Evolutionary conservation across 345 rosid species (phyloP).

Genomic region (Lenwebbia sp.): DNA sequence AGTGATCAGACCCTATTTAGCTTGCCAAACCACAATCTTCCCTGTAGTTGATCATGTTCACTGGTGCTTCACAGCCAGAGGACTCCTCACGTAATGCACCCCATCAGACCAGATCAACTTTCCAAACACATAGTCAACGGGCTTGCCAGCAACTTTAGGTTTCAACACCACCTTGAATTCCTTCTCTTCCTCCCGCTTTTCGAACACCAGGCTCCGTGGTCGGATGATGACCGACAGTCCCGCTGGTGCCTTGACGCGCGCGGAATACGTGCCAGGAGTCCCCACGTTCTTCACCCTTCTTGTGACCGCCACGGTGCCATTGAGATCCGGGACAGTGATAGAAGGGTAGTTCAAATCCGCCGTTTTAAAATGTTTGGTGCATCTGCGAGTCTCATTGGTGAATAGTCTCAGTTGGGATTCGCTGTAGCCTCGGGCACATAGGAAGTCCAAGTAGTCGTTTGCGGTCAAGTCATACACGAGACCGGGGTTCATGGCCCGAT

Average conservation of each 20-base stretch:
- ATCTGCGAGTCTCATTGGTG: conserved; percentile 5
- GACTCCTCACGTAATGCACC: conserved; percentile 31
- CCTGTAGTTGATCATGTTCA: background rate
- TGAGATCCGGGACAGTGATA: conserved; percentile 19
- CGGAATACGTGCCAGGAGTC: conserved; percentile 18
- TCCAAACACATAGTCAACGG: conserved; percentile 20
- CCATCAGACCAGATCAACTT: conserved; percentile 39
- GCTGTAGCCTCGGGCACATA: conserved; percentile 29
- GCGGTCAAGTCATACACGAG: conserved; percentile 29
- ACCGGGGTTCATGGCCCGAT: conserved; percentile 38
- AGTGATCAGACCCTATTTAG: background rate
- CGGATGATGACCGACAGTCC: conserved; percentile 19
- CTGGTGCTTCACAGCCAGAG: conserved; percentile 3
- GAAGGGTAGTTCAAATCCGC: conserved; percentile 48
- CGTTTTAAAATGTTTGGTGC: conserved; percentile 12
- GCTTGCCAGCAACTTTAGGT: background rate
- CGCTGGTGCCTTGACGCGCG: conserved; percentile 6
- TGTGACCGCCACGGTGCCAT: background rate
- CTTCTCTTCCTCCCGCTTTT: conserved; percentile 26
- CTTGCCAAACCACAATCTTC: background rate
- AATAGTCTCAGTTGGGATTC: background rate
- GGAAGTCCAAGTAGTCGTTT: conserved; percentile 27
- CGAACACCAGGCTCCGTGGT: conserved; percentile 21
- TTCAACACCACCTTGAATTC: conserved; percentile 18
- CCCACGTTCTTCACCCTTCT: conserved; percentile 44